Conservation (phyloP, 306 rosid species). For the Trichosanthes cucumerina region DNA sequence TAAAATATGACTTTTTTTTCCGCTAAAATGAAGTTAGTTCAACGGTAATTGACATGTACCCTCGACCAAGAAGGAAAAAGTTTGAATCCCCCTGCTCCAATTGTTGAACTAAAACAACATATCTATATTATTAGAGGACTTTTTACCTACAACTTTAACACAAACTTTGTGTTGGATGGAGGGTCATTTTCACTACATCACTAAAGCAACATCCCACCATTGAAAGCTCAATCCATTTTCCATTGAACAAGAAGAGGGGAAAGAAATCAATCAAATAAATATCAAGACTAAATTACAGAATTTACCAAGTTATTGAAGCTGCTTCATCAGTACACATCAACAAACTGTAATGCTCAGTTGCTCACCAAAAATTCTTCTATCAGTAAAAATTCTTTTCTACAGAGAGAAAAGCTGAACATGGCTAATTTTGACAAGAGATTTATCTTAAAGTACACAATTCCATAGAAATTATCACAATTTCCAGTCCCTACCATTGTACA, state of each 20-base stretch:
- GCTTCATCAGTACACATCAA: slow-evolving; percentile 5
- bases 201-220: neutral
- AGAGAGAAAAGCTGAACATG: neutral
- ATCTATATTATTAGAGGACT: no score
- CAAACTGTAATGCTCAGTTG: neutral
- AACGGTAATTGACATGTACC: no score
- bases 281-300: neutral
- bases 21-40: no score
- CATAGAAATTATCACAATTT: neutral
- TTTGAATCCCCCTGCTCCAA: no score
- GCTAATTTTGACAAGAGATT: neutral
- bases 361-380: neutral
- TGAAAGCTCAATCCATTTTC: neutral
- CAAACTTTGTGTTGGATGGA: neutral
- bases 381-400: neutral
- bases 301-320: neutral
- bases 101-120: no score
- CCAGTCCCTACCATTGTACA: slow-evolving; percentile 1
- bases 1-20: neutral
- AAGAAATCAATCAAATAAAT: slow-evolving; percentile 3
- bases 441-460: neutral
- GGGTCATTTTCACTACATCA: neutral
- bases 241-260: neutral
- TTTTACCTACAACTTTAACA: neutral
- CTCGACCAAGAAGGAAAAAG: no score